Percentiles rank a stretch among this genome's conserved stretches.
These are phyloP conservation scores for Acer yangbiense DNA, from an alignment of 345 rosid species.

Conservation along the genomic window DNA sequence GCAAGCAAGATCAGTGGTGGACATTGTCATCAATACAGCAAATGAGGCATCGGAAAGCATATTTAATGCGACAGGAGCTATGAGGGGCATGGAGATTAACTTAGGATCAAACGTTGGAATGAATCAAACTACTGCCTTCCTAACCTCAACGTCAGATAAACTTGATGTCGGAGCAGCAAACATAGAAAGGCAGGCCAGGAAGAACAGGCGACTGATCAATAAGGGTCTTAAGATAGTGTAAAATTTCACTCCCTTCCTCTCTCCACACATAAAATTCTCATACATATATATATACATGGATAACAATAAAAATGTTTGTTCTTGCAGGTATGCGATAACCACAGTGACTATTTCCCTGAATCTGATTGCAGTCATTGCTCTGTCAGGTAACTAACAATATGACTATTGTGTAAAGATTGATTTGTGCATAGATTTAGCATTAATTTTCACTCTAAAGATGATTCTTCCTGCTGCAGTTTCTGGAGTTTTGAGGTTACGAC, in stretches of 20 bases:
- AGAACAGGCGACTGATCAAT: conserved; percentile 52
- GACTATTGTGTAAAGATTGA: neutral
- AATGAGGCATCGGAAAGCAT: conserved; percentile 54
- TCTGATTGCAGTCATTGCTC: conserved; percentile 43
- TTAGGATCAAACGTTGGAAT: conserved; percentile 33
- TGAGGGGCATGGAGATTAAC: conserved; percentile 47
- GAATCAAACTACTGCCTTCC: conserved; percentile 35
- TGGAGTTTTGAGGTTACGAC: conserved; percentile 45
- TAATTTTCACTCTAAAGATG: conserved; percentile 1
- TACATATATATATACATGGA: neutral
- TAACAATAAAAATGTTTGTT: neutral
- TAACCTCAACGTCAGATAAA: conserved; percentile 42
- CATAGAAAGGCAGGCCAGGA: conserved; percentile 48
- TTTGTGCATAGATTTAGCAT: neutral
- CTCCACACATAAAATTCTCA: neutral
- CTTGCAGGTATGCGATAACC: conserved; percentile 52
- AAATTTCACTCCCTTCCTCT: neutral
- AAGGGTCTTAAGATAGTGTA: conserved; percentile 60
- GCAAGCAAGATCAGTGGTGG: conserved; percentile 41
- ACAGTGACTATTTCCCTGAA: conserved; percentile 48
- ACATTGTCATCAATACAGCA: conserved; percentile 60
- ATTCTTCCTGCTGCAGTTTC: conserved; percentile 41
- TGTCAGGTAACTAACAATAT: conserved; percentile 44
- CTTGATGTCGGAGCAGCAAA: conserved; percentile 45
- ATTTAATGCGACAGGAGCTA: conserved; percentile 58